Evolutionary conservation across 176 grass and related monocot species (phyloP), one percentile per base, ranked within the genome.

Genomic region (Oryza brachyantha): DNA sequence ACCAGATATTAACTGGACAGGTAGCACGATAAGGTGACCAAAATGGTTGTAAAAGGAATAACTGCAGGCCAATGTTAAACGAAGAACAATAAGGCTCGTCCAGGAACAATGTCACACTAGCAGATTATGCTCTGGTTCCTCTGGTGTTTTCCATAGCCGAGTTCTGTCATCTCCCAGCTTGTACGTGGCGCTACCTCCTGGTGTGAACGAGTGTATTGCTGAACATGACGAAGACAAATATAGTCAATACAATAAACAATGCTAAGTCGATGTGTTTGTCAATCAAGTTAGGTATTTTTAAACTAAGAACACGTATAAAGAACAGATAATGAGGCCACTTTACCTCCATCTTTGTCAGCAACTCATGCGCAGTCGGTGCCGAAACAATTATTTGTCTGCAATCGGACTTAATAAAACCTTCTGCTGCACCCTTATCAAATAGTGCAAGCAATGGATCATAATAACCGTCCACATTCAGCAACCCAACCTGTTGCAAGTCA

Each of bases 381-480:
- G 88, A 95, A 83, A 95, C 82, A 74, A 99, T 80, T 83, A 99
- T 99, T 11, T 99, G 26, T 59, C 92, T 62, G 75, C 81, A 93
- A 59, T 93, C 83, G 9, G 86, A 71, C 66, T 99, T 99, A 81
- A 99, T 99, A 79, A 99, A 99, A 34, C 96, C 96, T 89, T 94
- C 96, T 7, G 69, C 2, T 4, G 89, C 87, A 1, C 96, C 96
- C 67, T 91, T 94, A 60, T 95, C 96, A n/a, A 99, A 95, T 58
- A 99, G 81, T 25, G 84, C 86, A 31, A 99, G 90, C 43, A 99
- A 45, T 9, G 90, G 89, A 79, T 99, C 85, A n/a, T 99, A 99
- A 74, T 99, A 99, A n/a, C 96, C 96, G 22, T 99, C 96, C 45
- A 99, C 88, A 75, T 99, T 99, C 76, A 99, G 79, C 71, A 99